Base-by-base conservation (phyloP, 108 stramenopile genomes). In the Conticribra guillardii region DNA sequence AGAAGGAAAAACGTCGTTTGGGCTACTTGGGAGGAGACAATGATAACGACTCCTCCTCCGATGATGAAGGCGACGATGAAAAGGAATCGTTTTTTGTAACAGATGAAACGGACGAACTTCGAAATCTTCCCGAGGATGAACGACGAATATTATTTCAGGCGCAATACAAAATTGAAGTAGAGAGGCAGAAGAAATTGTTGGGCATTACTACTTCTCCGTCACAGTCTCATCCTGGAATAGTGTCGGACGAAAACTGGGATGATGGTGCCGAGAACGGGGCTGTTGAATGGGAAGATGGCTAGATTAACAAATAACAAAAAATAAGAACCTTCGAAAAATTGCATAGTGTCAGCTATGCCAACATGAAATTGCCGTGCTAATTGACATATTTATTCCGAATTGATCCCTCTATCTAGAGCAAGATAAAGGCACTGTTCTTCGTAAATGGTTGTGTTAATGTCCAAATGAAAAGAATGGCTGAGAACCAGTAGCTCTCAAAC, bases 141-240 rank as follows among this genome's bases (percentile, higher is more conserved):
- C 78, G 91, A 16, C 78, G 69, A 57, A 74, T 80, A 15, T 78
- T 85, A 2, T 95, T 95, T 67, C 87, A 87, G 69, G 74, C 88
- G 16, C 83, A 85, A 11, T 95, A 95, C 69, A 88, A 88, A 61
- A 71, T 80, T 31, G 89, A 92, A 74, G 78, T 92, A 30, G 77
- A 69, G 28, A 77, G 90, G 30, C 91, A 76, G 64, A 83, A 79
- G 41, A 71, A 73, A 14, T 69, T 79, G 15, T 52, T 79, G 65
- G 79, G 79, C n/a, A n/a, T n/a, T n/a, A n/a, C n/a, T n/a, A n/a
- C n/a, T n/a, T n/a, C n/a, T n/a, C n/a, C n/a, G n/a, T n/a, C n/a
- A n/a, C n/a, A 0, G 45, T 79, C 24, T 27, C 33, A 28, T 71
- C 61, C 3, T 37, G 64, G 50, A 60, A 75, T 45, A 55, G 62